Evolutionary conservation across 2,329 filamentous ascomycete genomes (phyloP).

Genomic region (Arthroderma sp.): DNA sequence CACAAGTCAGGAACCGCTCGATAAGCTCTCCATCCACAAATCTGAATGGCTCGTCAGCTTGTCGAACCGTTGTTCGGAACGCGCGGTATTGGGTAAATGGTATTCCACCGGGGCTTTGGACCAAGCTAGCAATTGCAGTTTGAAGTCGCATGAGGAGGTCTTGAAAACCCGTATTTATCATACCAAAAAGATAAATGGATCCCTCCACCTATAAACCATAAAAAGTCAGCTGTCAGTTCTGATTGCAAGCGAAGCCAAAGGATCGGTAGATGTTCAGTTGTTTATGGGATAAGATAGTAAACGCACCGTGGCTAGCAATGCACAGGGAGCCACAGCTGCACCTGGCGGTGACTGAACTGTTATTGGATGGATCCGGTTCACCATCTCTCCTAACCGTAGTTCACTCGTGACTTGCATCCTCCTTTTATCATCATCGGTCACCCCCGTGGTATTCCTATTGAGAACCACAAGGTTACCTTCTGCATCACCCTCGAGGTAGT

Average conservation of each 20-base stretch:
- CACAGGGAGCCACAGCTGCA: slow-evolving; percentile 61
- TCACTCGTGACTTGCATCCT: slow-evolving; percentile 64
- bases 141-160: slow-evolving; percentile 78
- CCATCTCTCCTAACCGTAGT: slow-evolving; percentile 79
- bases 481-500: slow-evolving; percentile 71
- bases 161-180: slow-evolving; percentile 58
- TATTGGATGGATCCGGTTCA: slow-evolving; percentile 72
- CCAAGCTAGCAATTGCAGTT: slow-evolving; percentile 49
- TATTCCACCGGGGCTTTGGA: slow-evolving; percentile 59
- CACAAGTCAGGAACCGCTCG: slow-evolving; percentile 66
- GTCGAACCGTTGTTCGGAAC: slow-evolving; percentile 58
- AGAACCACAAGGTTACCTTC: slow-evolving; percentile 79
- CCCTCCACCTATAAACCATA: slow-evolving; percentile 57
- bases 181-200: slow-evolving; percentile 76
- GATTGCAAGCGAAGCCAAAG: not conserved
- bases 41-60: slow-evolving; percentile 62
- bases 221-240: too few species aligned
- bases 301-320: slow-evolving; percentile 78
- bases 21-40: slow-evolving; percentile 90
- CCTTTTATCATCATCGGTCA: slow-evolving; percentile 59
- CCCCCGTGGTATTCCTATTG: slow-evolving; percentile 56
- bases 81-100: slow-evolving; percentile 70
- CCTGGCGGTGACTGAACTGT: slow-evolving; percentile 51
- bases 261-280: not conserved
- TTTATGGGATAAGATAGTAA: not conserved